Evolutionary conservation across 2,329 filamentous ascomycete genomes (phyloP).

Genomic region (Stachybotrys chartarum): DNA sequence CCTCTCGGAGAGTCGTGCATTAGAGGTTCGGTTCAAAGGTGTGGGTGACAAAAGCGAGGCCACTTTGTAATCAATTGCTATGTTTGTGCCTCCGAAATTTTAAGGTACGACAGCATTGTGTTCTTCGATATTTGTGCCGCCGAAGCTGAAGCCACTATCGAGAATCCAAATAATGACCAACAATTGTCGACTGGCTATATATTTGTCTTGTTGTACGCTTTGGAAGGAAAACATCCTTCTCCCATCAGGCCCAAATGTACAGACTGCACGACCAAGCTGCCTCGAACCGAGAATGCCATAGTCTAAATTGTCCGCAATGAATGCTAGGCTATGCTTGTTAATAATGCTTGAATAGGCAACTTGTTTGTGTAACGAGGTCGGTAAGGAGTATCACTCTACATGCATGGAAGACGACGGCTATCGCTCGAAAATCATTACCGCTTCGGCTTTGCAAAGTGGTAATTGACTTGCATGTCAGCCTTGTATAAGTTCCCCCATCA

Average conservation of each 20-base stretch:
- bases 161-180: constrained; percentile 13
- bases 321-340: no score
- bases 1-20: not conserved
- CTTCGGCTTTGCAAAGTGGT: not conserved
- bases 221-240: no score
- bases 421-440: not conserved
- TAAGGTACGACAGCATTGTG: not conserved
- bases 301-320: no score
- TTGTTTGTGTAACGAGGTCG: no score
- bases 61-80: not conserved
- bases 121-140: constrained; percentile 8
- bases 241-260: constrained; percentile 15
- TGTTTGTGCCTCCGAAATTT: not conserved
- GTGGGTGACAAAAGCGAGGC: not conserved
- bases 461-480: not conserved
- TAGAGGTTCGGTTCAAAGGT: not conserved
- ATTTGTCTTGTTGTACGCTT: no score
- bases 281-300: no score
- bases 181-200: not conserved
- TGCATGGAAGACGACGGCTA: not conserved
- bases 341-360: not conserved
- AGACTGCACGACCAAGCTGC: no score
- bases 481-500: no score
- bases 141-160: constrained; percentile 18
- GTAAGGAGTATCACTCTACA: not conserved